A percentile compares a stretch with the other conserved stretches of the same genome.
Conservation (phyloP, 140 eudicot genomes). For the Ambrosia hybrid region DNA sequence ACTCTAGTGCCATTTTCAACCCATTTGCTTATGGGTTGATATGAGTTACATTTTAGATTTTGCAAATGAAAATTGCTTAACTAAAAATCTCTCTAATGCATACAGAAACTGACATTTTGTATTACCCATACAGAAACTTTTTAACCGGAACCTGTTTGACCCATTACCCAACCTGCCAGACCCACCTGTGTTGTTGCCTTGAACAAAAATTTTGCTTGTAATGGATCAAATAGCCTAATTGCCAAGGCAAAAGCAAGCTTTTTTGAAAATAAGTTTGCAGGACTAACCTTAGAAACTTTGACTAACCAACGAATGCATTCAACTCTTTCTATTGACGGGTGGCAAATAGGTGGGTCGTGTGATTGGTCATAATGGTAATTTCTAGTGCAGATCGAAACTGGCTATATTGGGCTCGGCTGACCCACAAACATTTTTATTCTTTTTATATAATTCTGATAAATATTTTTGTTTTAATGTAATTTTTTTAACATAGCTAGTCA, state of each 20-base stretch:
- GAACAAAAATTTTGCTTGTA: not conserved
- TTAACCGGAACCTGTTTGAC: not conserved
- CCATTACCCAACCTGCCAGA: not conserved
- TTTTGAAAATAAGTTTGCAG: not conserved
- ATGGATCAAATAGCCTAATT: slow-evolving; percentile 1
- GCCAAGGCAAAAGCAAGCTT: not conserved
- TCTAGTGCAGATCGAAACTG: too few relatives aligned
- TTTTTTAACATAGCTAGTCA: too few relatives aligned
- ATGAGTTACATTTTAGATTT: not conserved
- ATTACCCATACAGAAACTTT: not conserved
- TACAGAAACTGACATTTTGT: too few relatives aligned
- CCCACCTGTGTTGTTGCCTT: slow-evolving; percentile 6
- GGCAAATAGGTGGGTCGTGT: too few relatives aligned
- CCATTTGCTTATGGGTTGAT: not conserved
- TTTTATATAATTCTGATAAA: too few relatives aligned
- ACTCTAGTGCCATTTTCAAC: not conserved
- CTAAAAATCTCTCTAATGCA: not conserved
- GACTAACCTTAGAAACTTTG: slow-evolving; percentile 1
- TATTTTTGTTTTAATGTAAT: too few relatives aligned
- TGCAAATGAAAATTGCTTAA: not conserved
- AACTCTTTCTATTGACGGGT: too few relatives aligned
- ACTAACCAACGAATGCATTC: not conserved
- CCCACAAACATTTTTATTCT: too few relatives aligned
- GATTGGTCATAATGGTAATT: too few relatives aligned
- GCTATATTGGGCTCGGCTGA: too few relatives aligned